A percentile compares a stretch with the other conserved stretches of the same genome.
Conservation (phyloP, 345 rosid genomes). For the Carallia pectinifolia region DNA sequence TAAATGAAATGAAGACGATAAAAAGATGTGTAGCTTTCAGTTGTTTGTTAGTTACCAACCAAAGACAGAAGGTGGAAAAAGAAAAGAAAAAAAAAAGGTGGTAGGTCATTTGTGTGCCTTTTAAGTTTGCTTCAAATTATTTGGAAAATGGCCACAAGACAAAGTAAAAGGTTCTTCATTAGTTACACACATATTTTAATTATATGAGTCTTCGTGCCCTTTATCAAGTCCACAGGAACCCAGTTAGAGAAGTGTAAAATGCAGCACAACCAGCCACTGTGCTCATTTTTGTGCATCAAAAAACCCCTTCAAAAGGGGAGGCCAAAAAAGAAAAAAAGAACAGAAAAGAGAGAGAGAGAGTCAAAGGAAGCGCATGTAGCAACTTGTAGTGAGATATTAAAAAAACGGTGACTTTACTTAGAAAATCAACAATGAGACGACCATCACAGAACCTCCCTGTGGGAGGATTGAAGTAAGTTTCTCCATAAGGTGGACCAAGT, state of each 20-base stretch:
- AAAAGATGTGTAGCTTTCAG: conserved; percentile 18
- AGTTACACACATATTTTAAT: not conserved
- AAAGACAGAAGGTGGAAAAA: not conserved
- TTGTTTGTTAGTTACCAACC: conserved; percentile 28
- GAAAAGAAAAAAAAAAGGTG: conserved; percentile 6
- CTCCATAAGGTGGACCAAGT: conserved; percentile 47
- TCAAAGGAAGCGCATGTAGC: too few relatives aligned
- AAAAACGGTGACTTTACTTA: conserved; percentile 34
- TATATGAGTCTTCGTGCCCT: too few relatives aligned
- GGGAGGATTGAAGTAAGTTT: conserved; percentile 44
- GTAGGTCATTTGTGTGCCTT: conserved; percentile 26
- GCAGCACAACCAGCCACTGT: too few relatives aligned
- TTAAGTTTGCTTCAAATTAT: conserved; percentile 19
- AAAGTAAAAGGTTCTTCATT: not conserved
- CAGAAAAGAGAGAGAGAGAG: not conserved
- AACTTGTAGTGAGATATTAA: not conserved
- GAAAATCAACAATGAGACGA: conserved; percentile 56
- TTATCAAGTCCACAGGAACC: too few relatives aligned
- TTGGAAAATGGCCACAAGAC: not conserved
- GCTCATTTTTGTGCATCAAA: too few relatives aligned
- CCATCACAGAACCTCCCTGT: conserved; percentile 67
- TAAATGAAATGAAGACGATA: not conserved
- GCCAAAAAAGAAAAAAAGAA: not conserved
- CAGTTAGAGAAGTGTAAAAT: too few relatives aligned
- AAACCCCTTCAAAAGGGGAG: not conserved